Conservation (phyloP, 345 rosid genomes). For the Eucalyptus paniculata region DNA sequence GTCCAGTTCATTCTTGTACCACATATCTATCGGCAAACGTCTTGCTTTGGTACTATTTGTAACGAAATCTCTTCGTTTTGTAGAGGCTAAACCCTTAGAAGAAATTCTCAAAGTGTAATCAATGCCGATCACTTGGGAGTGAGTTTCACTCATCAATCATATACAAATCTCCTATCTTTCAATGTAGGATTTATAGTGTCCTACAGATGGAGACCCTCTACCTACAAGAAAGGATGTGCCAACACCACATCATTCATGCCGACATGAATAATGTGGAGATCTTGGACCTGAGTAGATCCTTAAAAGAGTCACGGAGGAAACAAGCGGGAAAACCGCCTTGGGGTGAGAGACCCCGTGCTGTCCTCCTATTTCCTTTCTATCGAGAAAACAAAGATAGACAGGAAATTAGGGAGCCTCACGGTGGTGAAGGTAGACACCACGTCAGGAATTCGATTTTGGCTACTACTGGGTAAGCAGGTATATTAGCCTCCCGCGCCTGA, state of each 20-base stretch:
- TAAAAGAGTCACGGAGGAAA: too few species aligned
- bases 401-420: rapidly evolving
- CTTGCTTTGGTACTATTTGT: not conserved
- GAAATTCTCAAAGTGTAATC: not conserved
- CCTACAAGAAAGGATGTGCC: not conserved
- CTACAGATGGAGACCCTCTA: not conserved
- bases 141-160: not conserved
- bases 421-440: too few species aligned
- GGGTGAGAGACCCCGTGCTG: too few species aligned
- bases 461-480: rapidly evolving
- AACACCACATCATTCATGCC: not conserved
- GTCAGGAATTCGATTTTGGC: too few species aligned
- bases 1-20: not conserved
- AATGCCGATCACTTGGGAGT: rapidly evolving
- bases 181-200: not conserved
- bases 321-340: rapidly evolving
- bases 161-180: not conserved
- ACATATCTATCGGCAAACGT: not conserved
- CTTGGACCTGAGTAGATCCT: not conserved
- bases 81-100: not conserved
- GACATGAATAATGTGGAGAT: not conserved
- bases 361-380: rapidly evolving
- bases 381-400: too few species aligned
- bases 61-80: not conserved
- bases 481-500: rapidly evolving